Evolutionary conservation across 148 eudicot genomes (phyloP), one percentile per base, ranked within the genome.

Genomic region (Rhododendron simsii): DNA sequence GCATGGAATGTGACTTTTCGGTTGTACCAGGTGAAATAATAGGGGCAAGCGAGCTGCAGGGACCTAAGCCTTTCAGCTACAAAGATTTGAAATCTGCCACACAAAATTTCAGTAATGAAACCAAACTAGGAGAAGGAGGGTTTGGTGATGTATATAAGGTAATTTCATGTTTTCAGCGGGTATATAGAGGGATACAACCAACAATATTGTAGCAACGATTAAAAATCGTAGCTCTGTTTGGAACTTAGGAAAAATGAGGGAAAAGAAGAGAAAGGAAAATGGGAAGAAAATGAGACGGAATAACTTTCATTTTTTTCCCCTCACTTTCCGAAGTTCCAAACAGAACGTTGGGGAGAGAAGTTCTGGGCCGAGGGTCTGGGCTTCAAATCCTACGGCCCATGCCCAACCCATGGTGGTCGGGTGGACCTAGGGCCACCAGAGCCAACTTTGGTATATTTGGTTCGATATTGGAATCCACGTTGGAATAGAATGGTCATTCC

Each of bases 51-150:
- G 90, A 92, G 80, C 61, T 92, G 76, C 90, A 87, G 87, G 91
- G 92, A 6, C 92, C 93, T n/a, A 85, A 23, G 84, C 57, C 20
- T 30, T 92, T 85, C 90, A 89, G 50, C 20, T 92, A 87, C 84
- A 91, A 88, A 28, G 91, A 88, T 61, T 80, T 91, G 59, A 91
- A 90, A 85, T 63, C 87, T 59, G 91, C 93, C 35, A 91, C 93
- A 8, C 85, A 87, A 3, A 87, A 89, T 78, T 91, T 91, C 15
- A 89, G 87, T 8, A 85, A 90, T 13, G 91, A 86, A 65, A 86
- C 86, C 73, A 91, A 90, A 83, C 88, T 91, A 44, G 93, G 93
- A 79, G 92, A 87, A 83, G 91, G 93, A 71, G 91, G 92, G 14
- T 91, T 89, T 80, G 91, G 92, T 59, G 91, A 87, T 86, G 92